A percentile compares a stretch with the other conserved stretches of the same genome.
These are phyloP conservation scores for Clonostachys rhizophaga DNA, from an alignment of 2,329 filamentous ascomycete species.

Conservation along the genomic window DNA sequence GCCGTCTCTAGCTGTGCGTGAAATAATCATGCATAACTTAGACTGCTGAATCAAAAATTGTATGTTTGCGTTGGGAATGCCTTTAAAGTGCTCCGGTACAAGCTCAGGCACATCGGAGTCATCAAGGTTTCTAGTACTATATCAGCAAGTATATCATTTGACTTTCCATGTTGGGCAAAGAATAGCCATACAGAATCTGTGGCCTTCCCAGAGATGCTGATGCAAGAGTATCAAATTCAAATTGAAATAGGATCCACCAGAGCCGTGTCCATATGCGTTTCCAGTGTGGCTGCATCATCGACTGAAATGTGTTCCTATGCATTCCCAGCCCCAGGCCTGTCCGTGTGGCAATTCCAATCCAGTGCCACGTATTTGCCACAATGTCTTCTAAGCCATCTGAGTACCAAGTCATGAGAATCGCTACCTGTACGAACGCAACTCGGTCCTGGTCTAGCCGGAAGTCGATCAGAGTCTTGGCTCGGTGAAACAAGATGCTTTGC, in stretches of 20 bases:
- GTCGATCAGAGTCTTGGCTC: constrained; percentile 49
- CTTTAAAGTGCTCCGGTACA: constrained; percentile 37
- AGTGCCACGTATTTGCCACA: constrained; percentile 44
- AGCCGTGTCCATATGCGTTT: constrained; percentile 28
- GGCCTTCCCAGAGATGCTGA: constrained; percentile 40
- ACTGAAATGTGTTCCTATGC: constrained; percentile 28
- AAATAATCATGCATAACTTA: constrained; percentile 44
- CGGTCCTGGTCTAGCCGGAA: constrained; percentile 47
- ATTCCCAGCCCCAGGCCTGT: constrained; percentile 49
- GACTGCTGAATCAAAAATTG: constrained; percentile 42
- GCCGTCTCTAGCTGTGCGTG: constrained; percentile 17
- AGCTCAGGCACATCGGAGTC: constrained; percentile 44
- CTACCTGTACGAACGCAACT: constrained; percentile 47
- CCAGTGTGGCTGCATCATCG: constrained; percentile 17
- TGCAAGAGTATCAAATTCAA: constrained; percentile 29
- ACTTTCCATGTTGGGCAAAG: neutral
- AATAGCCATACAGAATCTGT: constrained; percentile 32
- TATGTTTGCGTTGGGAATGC: constrained; percentile 25
- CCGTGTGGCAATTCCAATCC: constrained; percentile 46
- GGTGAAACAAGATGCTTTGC: constrained; percentile 44
- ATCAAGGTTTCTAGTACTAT: constrained; percentile 29
- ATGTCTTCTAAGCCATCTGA: constrained; percentile 50
- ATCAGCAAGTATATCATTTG: too few species aligned
- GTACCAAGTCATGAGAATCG: constrained; percentile 50
- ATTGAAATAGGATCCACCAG: constrained; percentile 35